Base-by-base conservation (phyloP, 768 basidiomycete species). In the Mrakia gelida region DNA sequence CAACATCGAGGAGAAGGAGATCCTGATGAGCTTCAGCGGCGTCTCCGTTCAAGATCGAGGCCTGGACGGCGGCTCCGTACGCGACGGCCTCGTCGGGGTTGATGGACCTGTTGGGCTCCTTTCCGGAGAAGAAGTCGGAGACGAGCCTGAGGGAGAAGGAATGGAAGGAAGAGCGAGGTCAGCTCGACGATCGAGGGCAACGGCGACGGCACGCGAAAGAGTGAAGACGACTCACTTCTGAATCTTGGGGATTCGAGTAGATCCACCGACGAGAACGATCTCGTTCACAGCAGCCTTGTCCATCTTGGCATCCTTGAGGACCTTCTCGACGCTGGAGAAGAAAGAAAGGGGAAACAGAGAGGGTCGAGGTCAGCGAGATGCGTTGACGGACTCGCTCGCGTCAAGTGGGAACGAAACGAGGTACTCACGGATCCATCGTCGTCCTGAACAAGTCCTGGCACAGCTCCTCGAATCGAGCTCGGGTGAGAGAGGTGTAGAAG, bases 61-160 rank as follows among this genome's bases (percentile, higher is more conserved):
- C 71, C 10, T 73, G 71, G 30, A 73, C 71, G 38, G 71, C 71
- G 5, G 71, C 71, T 91, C 96, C 95, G 85, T 97, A 97, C n/a
- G 96, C 96, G 76, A 98, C 95, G 76, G 96, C 95, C 87, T 97
- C 95, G 81, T 98, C 95, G 71, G 96, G 95, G 90, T 98, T 98
- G 88, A 98, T 98, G 94, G 95, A 87, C 96, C 95, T 88, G 28
- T 73, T 73, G 16, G 71, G 71, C 28, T 73, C 71, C 71, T 73
- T 73, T 73, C 95, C 95, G 85, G 93, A 93, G 89, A 98, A 98
- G 90, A 92, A 97, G 86, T 98, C 67, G 21, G 67, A 70, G 67
- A 70, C 67, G 67, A 70, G 67, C 67, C 59, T 59, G 59, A 28
- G 7, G 23, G 28, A 18, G 59, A 45, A 45, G n/a, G 59, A 23